A percentile compares a stretch with the other conserved stretches of the same genome.
Conservation (phyloP, 2,329 filamentous ascomycete species). For the Pseudomassariella vexata region DNA sequence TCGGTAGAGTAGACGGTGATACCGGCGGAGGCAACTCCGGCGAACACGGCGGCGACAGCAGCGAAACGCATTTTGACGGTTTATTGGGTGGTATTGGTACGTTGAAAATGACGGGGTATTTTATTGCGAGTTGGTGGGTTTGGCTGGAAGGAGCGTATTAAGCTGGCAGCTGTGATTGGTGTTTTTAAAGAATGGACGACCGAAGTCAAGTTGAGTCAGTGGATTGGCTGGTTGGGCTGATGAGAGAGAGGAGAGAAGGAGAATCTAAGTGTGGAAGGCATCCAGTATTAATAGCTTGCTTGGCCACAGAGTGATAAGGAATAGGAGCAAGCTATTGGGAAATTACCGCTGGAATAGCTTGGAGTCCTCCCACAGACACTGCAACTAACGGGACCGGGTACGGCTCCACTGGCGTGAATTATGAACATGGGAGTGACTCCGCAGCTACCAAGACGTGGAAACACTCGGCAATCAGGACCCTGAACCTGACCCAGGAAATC, state of each 20-base stretch:
- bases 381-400: no score
- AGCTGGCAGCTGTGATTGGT: slow-evolving; percentile 24
- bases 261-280: slow-evolving; percentile 23
- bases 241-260: slow-evolving; percentile 24
- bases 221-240: slow-evolving; percentile 39
- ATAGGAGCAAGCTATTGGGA: slow-evolving; percentile 17
- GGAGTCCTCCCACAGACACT: no score
- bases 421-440: no score
- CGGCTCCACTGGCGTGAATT: no score
- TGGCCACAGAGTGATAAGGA: slow-evolving; percentile 21
- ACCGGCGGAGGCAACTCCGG: slow-evolving; percentile 34
- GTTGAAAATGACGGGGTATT: slow-evolving; percentile 23
- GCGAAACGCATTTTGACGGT: slow-evolving; percentile 5
- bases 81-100: slow-evolving; percentile 2
- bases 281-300: slow-evolving; percentile 40
- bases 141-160: slow-evolving; percentile 20
- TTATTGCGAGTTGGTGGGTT: slow-evolving; percentile 11
- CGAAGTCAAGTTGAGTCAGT: slow-evolving; percentile 45
- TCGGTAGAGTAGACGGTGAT: slow-evolving; percentile 52
- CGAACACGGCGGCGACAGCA: slow-evolving; percentile 5
- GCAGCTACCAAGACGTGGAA: no score
- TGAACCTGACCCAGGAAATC: no score
- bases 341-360: no score
- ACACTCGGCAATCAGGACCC: no score
- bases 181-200: slow-evolving; percentile 50